Evolutionary conservation across 768 basidiomycete species (phyloP).

Genomic region (Naganishia vaughanmartiniae): DNA sequence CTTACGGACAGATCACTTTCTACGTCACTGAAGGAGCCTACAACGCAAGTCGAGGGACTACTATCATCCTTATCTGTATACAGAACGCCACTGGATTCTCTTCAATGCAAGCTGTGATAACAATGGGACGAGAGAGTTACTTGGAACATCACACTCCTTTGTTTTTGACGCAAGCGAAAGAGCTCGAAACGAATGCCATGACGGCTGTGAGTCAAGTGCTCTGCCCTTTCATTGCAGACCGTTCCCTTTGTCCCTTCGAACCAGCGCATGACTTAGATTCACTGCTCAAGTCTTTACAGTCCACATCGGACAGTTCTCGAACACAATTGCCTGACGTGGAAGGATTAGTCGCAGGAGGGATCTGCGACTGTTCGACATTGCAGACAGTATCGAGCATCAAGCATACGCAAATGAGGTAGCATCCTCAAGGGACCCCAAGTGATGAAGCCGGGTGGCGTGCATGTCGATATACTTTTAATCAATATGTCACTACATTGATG

Average conservation of each 20-base stretch:
- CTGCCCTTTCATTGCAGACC: not conserved
- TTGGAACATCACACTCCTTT: not conserved
- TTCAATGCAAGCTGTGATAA: not conserved
- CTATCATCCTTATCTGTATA: not conserved
- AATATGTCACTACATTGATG: not conserved
- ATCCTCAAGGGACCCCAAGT: too few species aligned
- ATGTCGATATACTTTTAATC: not conserved
- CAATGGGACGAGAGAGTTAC: not conserved
- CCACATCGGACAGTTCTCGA: not conserved
- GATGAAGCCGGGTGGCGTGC: too few species aligned
- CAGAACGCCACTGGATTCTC: not conserved
- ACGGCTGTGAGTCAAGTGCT: not conserved
- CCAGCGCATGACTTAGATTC: not conserved
- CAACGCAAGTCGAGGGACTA: not conserved
- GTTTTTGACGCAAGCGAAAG: not conserved
- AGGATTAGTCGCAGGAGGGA: too few species aligned
- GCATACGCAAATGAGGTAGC: too few species aligned
- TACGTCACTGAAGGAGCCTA: too few species aligned
- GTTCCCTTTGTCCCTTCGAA: conserved; percentile 3
- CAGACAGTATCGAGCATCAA: too few species aligned
- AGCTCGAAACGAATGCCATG: not conserved
- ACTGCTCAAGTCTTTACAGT: not conserved
- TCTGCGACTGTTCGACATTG: too few species aligned
- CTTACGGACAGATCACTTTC: too few species aligned
- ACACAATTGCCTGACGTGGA: too few species aligned